Base-by-base conservation (phyloP, 108 stramenopile genomes). In the Aureococcus anophagefferens region DNA sequence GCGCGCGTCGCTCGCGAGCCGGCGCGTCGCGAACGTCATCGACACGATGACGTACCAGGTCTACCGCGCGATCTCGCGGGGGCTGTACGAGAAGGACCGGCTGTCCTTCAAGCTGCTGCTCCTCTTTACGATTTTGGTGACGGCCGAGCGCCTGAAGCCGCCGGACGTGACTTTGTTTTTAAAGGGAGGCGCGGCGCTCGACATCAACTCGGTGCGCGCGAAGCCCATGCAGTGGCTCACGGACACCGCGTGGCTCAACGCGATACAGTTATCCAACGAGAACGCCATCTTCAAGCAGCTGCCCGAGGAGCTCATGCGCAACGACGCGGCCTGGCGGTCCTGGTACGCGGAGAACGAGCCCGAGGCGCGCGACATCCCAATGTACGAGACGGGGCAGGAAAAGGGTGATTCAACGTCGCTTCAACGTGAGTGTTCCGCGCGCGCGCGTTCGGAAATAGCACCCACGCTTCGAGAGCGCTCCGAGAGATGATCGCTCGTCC, bases 321-420 rank as follows among this genome's bases (percentile, higher is more conserved):
- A 77, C 34, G 86, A 86, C 73, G 51, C 63, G 17, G 51, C 65
- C 0, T 87, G 84, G 84, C 46, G 46, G 63, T 33, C 64, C 18
- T 87, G 85, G 85, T 83, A 80, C 75, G 63, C 68, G 28, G 72
- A 64, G 35, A 84, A 87, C 70, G 81, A 85, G 64, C 86, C 86
- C 9, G 86, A 87, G 74, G 51, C 35, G 15, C 65, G 33, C 11
- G 66, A 72, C 16, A 77, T 87, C 7, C 86, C 86, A 4, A 68
- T 64, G 46, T 81, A 74, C 30, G 85, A 87, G n/a, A n/a, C n/a
- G n/a, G n/a, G n/a, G n/a, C 37, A n/a, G n/a, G n/a, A n/a, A n/a
- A n/a, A n/a, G n/a, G n/a, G n/a, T n/a, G n/a, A n/a, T n/a, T n/a
- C n/a, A n/a, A n/a, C n/a, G n/a, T n/a, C n/a, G n/a, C n/a, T n/a